Base-by-base conservation (phyloP, 306 rosid genomes). In the Corylus heterophylla region DNA sequence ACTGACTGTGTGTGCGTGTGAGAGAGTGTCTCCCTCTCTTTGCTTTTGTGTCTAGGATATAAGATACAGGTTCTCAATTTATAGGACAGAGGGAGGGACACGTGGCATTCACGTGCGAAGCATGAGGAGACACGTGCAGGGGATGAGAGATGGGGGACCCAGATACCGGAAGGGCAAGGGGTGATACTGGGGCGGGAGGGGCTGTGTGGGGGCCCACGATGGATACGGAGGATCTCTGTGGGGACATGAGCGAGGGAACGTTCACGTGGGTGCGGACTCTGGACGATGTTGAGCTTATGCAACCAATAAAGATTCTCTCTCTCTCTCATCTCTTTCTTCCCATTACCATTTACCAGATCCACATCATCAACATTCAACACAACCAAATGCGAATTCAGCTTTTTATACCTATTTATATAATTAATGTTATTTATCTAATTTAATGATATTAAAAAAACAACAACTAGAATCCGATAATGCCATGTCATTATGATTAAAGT, bases 181-280 rank as follows among this genome's bases (percentile, higher is more conserved):
- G 25, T 22, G 25, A 22, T 0, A 0, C 25, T 2, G 35, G 35
- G 2, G 2, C 2, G 27, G 37, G 47, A 48, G n/a, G 27, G 8
- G 20, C n/a, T 50, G 69, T 4, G 62, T 35, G 16, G 81, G 92
- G 96, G 76, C 85, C 95, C 90, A 78, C 35, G 16, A 29, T 71
- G 81, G 98, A 94, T 94, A 90, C 92, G 88, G 91, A 89, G 93
- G 92, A 90, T 90, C 96, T 81, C 56, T 73, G 91, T 92, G 87
- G 98, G 94, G 87, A 78, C 93, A 77, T 16, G 27, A 70, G 69
- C 49, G 7, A 74, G 73, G 69, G 73, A 55, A 37, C 66, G 45
- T 82, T 94, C 98, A 88, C 93, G 83, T 94, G 97, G 89, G 85
- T 79, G 89, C 90, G 56, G 79, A 45, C 72, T 18, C 82, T 66